Conservation (phyloP, 2,329 filamentous ascomycete species). For the Colletotrichum orchidophilum region DNA sequence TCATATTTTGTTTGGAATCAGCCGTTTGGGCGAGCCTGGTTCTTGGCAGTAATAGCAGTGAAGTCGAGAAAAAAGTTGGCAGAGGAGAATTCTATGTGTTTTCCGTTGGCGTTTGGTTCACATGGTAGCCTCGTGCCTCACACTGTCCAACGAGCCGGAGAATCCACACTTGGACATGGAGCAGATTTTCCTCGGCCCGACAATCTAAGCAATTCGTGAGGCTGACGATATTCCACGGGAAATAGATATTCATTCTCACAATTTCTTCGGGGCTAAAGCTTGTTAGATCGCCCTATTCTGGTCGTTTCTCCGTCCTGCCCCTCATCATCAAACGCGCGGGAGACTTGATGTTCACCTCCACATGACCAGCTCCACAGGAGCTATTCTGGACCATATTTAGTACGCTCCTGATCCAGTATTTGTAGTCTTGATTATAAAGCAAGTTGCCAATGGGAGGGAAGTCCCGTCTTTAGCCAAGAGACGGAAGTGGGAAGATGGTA, state of each 20-base stretch:
- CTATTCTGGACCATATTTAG: not conserved
- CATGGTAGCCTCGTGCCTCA: not conserved
- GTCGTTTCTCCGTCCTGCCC: not conserved
- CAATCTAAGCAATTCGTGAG: not conserved
- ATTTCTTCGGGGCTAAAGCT: not conserved
- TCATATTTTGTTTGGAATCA: not conserved
- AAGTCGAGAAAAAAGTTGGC: not conserved
- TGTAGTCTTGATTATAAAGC: not conserved
- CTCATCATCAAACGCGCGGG: not conserved
- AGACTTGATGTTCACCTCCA: not conserved
- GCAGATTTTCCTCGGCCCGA: not conserved
- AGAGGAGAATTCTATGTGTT: not conserved
- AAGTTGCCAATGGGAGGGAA: no score
- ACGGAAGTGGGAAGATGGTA: not conserved
- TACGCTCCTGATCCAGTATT: not conserved
- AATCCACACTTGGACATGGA: not conserved
- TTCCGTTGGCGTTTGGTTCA: not conserved
- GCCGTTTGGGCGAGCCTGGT: not conserved
- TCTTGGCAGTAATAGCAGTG: not conserved
- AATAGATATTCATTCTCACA: not conserved
- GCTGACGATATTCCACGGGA: not conserved
- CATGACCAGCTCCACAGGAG: not conserved
- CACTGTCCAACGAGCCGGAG: not conserved
- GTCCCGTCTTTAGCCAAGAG: constrained; percentile 4
- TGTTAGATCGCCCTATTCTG: not conserved